Conservation (phyloP, 2,329 filamentous ascomycete species). For the Fusarium sp. region DNA sequence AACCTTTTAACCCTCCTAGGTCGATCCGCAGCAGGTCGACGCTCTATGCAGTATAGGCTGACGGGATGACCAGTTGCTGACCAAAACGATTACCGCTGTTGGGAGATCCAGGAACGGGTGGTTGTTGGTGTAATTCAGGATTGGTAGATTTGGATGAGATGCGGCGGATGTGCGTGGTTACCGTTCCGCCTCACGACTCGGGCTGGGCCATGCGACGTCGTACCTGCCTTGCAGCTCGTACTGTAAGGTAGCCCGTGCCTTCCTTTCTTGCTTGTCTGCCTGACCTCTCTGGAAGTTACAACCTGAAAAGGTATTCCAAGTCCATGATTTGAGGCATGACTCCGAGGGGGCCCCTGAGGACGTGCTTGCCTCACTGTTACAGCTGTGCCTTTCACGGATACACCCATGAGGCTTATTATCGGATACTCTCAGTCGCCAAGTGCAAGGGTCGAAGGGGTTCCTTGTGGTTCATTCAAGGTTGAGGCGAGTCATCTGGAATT, state of each 20-base stretch:
- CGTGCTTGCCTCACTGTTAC: not conserved
- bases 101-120: slow-evolving; percentile 12
- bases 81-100: slow-evolving; percentile 21
- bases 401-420: not conserved
- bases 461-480: slow-evolving; percentile 4
- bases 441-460: not conserved
- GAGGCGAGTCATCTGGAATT: slow-evolving; percentile 9
- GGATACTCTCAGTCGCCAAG: not conserved
- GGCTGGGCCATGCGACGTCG: slow-evolving; percentile 2
- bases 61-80: slow-evolving; percentile 11
- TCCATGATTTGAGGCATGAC: not conserved
- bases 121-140: slow-evolving; percentile 4
- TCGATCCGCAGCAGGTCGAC: not conserved
- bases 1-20: not conserved
- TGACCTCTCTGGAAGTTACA: not conserved
- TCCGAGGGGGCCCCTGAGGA: not conserved
- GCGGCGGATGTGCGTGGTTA: slow-evolving; percentile 2
- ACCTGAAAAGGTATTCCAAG: not conserved
- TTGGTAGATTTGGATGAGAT: slow-evolving; percentile 6
- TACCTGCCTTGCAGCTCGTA: slow-evolving; percentile 3
- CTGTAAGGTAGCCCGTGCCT: not conserved
- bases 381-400: not conserved
- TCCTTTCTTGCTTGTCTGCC: not conserved
- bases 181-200: not conserved
- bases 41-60: slow-evolving; percentile 1